Base-by-base conservation (phyloP, 164 flowering plant species). In the Litsea cubeba region DNA sequence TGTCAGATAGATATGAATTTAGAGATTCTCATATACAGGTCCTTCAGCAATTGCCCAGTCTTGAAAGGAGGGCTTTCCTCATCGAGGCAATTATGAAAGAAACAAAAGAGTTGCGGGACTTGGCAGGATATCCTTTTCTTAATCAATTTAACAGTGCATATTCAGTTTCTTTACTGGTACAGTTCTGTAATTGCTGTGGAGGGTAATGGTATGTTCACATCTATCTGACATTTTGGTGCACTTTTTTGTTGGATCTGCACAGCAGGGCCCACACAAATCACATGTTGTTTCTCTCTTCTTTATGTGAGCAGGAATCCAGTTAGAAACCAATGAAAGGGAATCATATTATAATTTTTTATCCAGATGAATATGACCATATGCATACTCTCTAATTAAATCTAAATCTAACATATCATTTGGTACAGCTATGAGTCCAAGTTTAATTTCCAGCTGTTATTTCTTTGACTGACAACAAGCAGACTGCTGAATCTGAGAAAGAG, bases 381-480 rank as follows among this genome's bases (percentile, higher is more conserved):
- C 46, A 35, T 40, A 40, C 46, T 40, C 46, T 40, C 1, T 40
- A 40, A 40, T 40, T 40, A 40, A 40, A 40, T 40, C 46, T 40
- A 40, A 5, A 40, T 40, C 46, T 40, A 40, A 40, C 11, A 1
- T 40, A 40, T 40, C 46, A 40, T 40, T 40, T 8, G 46, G 46
- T 35, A 40, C 46, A 40, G 10, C 46, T 8, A 40, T 40, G 46
- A 40, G 46, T 40, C 46, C 46, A 7, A 40, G 46, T 40, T 5
- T 40, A 40, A 40, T 40, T 8, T 40, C 46, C 77, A 49, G 32
- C 57, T 57, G 26, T n/a, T 77, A 30, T 83, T 49, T 77, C 87
- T 77, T 91, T 91, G 76, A 89, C 92, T 57, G 49, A 66, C 69
- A 79, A 80, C 82, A 91, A 74, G 91, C 91, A 81, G 93, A 86